Conservation (phyloP, 2,329 filamentous ascomycete species). For the Diaporthe ilicicola region DNA sequence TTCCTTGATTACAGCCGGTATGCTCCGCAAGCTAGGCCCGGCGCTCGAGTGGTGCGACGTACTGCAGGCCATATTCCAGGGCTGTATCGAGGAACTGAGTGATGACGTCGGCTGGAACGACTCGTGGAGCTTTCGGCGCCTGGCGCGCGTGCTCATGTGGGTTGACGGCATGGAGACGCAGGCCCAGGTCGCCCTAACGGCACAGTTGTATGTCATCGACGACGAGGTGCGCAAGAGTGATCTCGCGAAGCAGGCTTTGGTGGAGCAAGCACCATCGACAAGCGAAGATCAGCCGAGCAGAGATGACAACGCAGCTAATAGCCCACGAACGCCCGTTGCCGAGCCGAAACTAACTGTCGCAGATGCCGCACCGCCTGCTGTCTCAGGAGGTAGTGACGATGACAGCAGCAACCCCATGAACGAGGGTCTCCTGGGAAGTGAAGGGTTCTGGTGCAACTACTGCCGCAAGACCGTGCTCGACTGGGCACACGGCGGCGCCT, state of each 20-base stretch:
- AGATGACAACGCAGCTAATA: background rate
- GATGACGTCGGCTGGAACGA: conserved; percentile 36
- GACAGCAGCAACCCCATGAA: background rate
- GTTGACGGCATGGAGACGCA: conserved; percentile 35
- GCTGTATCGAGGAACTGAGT: conserved; percentile 31
- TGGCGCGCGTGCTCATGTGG: conserved; percentile 34
- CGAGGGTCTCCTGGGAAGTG: background rate
- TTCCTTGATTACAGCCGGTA: conserved; percentile 32
- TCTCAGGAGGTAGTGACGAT: background rate
- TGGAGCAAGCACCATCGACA: background rate
- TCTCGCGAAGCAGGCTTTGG: background rate
- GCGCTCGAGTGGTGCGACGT: conserved; percentile 34
- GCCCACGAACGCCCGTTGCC: background rate
- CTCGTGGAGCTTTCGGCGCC: conserved; percentile 29
- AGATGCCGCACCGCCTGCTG: background rate
- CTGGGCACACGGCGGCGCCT: conserved; percentile 31
- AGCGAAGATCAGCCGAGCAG: background rate
- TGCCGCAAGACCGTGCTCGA: background rate
- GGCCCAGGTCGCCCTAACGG: conserved; percentile 34
- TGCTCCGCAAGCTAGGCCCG: conserved; percentile 34
- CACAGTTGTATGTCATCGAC: conserved; percentile 33
- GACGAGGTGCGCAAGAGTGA: background rate
- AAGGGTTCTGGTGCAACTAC: background rate
- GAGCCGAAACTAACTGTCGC: background rate
- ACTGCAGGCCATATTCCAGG: conserved; percentile 33